phyloP scores from a whole-genome alignment of 306 rosid genomes.

The Lathyrus sativus region DNA sequence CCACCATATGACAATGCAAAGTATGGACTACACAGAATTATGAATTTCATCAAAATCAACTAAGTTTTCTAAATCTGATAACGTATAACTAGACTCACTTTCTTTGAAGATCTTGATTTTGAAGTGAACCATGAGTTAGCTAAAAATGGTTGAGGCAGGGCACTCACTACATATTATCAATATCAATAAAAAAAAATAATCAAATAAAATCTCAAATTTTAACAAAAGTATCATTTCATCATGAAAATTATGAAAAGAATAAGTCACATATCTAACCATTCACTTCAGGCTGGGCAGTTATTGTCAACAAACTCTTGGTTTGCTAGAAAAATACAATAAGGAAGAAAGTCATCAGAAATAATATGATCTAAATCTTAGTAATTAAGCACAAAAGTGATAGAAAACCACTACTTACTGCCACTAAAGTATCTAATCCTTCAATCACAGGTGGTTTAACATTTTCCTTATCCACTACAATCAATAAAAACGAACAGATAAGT shows the following conservation, averaged over 20 bases:
- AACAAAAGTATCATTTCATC: conserved; percentile 5
- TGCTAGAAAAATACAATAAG: no score
- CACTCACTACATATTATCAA: conserved; percentile 41
- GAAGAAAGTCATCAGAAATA: conserved; percentile 2
- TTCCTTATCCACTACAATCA: conserved; percentile 60
- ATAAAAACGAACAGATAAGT: conserved; percentile 7
- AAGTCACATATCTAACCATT: conserved; percentile 54
- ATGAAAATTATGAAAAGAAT: conserved; percentile 8
- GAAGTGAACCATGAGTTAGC: conserved; percentile 56
- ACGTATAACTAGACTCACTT: conserved; percentile 44
- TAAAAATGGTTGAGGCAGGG: conserved; percentile 50
- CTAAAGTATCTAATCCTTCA: conserved; percentile 74
- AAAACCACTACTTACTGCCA: conserved; percentile 52
- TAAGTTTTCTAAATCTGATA: neutral
- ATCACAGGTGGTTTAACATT: conserved; percentile 66
- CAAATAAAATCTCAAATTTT: conserved; percentile 25
- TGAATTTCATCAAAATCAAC: neutral
- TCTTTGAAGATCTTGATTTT: conserved; percentile 74
- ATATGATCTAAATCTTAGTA: neutral
- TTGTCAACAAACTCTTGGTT: conserved; percentile 47
- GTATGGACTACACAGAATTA: neutral
- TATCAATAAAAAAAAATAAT: neutral
- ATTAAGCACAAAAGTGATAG: conserved; percentile 15
- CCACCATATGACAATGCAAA: no score
- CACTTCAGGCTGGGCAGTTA: conserved; percentile 41